Base-by-base conservation (phyloP, 73 alveolate species). In the Breviolum minutum region DNA sequence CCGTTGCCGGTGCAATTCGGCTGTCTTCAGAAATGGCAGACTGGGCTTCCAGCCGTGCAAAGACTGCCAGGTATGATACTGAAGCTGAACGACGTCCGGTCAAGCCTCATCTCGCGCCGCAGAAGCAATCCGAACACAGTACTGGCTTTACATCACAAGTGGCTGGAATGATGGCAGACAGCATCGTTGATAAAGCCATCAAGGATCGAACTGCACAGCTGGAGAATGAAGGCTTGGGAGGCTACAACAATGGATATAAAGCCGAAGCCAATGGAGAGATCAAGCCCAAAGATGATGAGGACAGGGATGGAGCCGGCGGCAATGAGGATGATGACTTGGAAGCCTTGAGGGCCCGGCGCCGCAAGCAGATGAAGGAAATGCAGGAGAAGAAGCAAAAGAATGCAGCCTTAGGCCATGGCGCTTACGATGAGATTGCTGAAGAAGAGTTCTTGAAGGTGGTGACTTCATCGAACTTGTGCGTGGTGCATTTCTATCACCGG, bases 391-490 rank as follows among this genome's bases (percentile, higher is more conserved):
- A 74, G 68, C 97, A 90, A 63, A 90, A 90, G 88, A 24, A 90
- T 73, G 97, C 97, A n/a, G 97, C 97, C 5, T 54, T 90, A 91
- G 97, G 97, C 62, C 98, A 92, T 27, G 98, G 98, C 24, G 64
- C 60, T 26, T 92, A 92, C 54, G 90, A 92, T 81, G 98, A 92
- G 76, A 92, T 92, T 66, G 98, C 98, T 19, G 98, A 92, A 62
- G 98, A 92, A 48, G 98, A 92, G 90, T 92, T 92, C 84, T 66
- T 92, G 91, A 92, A 92, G 96, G 96, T 89, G 62, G 96, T 89
- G 62, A 89, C 96, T 27, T 89, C 96, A 16, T 89, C 96, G 19
- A 32, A 89, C 63, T 87, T 89, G 48, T 63, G 96, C 40, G 73
- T 89, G 73, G 96, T 89, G 87, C 96, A 89, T 54, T 89, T 89